Conservation (phyloP, 306 rosid species). For the Cicer cuneatum region DNA sequence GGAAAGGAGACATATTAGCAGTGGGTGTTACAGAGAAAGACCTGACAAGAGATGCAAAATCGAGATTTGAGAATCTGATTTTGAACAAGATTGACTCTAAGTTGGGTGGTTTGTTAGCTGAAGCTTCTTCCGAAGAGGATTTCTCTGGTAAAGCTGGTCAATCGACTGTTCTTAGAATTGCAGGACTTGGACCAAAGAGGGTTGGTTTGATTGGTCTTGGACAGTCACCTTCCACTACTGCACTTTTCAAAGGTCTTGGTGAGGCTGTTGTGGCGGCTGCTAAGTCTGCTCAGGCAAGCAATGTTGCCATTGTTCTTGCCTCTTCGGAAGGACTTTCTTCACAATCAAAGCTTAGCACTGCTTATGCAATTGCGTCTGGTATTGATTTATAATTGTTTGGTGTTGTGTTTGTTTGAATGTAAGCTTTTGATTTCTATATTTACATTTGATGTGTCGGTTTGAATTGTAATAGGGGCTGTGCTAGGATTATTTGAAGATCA, state of each 20-base stretch:
- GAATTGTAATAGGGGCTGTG: constrained; percentile 66
- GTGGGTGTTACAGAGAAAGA: constrained; percentile 94
- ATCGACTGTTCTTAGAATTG: constrained; percentile 71
- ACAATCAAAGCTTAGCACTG: constrained; percentile 67
- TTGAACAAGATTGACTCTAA: constrained; percentile 76
- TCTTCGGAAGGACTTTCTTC: constrained; percentile 69
- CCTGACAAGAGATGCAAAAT: constrained; percentile 64
- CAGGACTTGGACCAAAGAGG: constrained; percentile 86
- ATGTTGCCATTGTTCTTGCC: constrained; percentile 81
- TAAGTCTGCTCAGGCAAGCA: constrained; percentile 76
- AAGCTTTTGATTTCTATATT: constrained; percentile 32
- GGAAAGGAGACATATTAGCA: constrained; percentile 93
- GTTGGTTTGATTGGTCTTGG: constrained; percentile 93
- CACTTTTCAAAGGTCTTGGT: constrained; percentile 70
- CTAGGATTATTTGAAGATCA: constrained; percentile 86
- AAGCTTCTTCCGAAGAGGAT: constrained; percentile 92
- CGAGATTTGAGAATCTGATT: constrained; percentile 71
- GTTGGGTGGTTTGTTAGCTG: constrained; percentile 89
- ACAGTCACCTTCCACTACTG: constrained; percentile 60
- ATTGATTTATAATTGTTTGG: constrained; percentile 40
- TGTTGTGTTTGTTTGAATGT: not conserved
- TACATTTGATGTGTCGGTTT: constrained; percentile 39
- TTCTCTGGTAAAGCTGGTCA: constrained; percentile 90
- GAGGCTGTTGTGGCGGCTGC: constrained; percentile 90
- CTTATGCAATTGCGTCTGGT: constrained; percentile 91